Evolutionary conservation across 495 filamentous ascomycete species (phyloP).

Genomic region (Tuber aestivum): DNA sequence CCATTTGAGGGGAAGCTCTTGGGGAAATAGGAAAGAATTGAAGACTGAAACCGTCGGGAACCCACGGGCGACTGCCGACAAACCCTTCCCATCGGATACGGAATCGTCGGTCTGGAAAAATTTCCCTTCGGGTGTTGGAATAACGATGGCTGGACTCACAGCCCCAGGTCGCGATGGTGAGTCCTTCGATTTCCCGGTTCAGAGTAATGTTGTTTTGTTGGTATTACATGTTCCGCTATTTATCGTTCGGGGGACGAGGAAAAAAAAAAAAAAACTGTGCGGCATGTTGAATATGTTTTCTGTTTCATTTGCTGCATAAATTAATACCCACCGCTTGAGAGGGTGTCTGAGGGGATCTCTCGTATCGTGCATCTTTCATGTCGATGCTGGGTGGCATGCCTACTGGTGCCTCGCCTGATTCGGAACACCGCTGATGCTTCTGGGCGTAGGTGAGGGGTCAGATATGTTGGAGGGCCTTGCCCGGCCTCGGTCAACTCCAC

Average conservation of each 20-base stretch:
- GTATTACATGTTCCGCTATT: slow-evolving; percentile 9
- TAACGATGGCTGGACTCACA: slow-evolving; percentile 22
- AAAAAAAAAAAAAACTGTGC: slow-evolving; percentile 16
- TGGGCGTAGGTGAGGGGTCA: slow-evolving; percentile 26
- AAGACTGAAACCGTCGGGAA: not conserved
- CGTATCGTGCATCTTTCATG: slow-evolving; percentile 17
- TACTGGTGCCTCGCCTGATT: slow-evolving; percentile 19
- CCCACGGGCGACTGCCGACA: not conserved
- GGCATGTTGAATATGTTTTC: slow-evolving; percentile 21
- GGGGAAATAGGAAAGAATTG: not conserved
- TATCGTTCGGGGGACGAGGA: slow-evolving; percentile 20
- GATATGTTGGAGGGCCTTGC: slow-evolving; percentile 34
- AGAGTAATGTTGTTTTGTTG: slow-evolving; percentile 20
- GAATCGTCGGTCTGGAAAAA: not conserved
- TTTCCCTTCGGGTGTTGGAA: not conserved
- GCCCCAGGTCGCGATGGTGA: slow-evolving; percentile 35
- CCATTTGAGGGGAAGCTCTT: not conserved
- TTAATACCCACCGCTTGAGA: slow-evolving; percentile 5
- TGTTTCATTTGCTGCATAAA: slow-evolving; percentile 14
- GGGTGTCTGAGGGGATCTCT: not conserved
- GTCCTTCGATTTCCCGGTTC: slow-evolving; percentile 33
- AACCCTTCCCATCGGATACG: not conserved
- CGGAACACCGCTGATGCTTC: slow-evolving; percentile 24
- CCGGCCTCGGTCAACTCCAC: slow-evolving; percentile 39
- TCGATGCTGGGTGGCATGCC: slow-evolving; percentile 11